Evolutionary conservation across 129 eudicot species (phyloP), one percentile per base, ranked within the genome.

Genomic region (Centrapalus pauciflorus): DNA sequence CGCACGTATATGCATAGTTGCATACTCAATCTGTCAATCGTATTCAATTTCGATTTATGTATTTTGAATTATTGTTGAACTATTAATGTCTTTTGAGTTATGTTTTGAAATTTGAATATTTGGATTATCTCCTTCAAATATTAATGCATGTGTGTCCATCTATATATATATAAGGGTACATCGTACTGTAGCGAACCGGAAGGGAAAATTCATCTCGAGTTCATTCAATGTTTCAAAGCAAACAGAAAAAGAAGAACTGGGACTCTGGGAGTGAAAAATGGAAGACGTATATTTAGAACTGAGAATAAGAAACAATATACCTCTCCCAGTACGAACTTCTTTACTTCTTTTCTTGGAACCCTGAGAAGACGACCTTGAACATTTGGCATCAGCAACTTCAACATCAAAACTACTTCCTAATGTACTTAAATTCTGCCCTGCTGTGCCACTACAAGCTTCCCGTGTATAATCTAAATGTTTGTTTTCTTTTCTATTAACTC

Each of bases 361-460:
- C 69, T 82, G 90, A 73, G 82, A 73, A 28, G 90, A 61, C 38
- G 87, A 51, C 74, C 87, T 76, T 4, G 64, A 78, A 71, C 54
- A 13, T 64, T 82, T 78, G 55, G 80, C 57, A 67, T 92, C 85
- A 66, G 75, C 30, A 67, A 40, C 67, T 66, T 85, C 79, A 72
- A 63, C 24, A 21, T 73, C 87, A 71, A 76, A 71, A 58, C 81
- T 79, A 60, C 81, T 81, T 77, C 77, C 64, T n/a, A 67, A 60
- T 8, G 80, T 59, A 61, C 84, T 71, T 40, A 80, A 49, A 67
- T 66, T 74, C 77, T 93, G 92, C 58, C 87, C 86, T 87, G 85
- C 91, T 51, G 95, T 89, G 45, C 88, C 95, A 70, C 96, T 93
- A 75, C 93, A 86, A 51, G 86, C 95, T 82, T 93, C 98, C 75